Conservation (phyloP, 1,139 yeast species). For the Sugiyamaella castrensis region DNA sequence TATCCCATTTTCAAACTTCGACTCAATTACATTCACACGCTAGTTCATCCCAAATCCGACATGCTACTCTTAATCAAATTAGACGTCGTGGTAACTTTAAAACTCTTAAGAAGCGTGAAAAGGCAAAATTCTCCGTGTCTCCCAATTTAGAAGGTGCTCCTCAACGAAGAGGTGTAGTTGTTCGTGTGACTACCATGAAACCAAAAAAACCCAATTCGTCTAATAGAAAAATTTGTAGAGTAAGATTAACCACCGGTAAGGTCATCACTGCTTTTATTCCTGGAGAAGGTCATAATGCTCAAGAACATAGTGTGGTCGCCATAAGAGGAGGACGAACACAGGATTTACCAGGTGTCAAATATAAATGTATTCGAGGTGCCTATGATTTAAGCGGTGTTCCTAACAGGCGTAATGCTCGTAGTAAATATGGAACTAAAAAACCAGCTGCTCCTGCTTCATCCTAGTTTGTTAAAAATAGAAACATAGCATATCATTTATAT, state of each 20-base stretch:
- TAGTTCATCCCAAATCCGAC: constrained; percentile 15
- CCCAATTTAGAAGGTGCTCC: constrained; percentile 85
- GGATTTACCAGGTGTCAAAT: constrained; percentile 97
- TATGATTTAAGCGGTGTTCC: constrained; percentile 95
- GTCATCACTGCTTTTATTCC: constrained; percentile 92
- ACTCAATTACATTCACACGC: constrained; percentile 7
- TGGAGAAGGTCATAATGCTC: constrained; percentile 98
- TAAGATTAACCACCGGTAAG: constrained; percentile 85
- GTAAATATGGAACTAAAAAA: constrained; percentile 91
- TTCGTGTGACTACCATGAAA: constrained; percentile 88
- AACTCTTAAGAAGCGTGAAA: constrained; percentile 35
- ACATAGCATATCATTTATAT: background rate
- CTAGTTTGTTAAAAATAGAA: background rate
- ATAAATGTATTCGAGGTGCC: constrained; percentile 90
- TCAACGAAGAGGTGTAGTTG: constrained; percentile 88
- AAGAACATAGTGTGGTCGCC: constrained; percentile 93
- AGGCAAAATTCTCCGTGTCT: constrained; percentile 59
- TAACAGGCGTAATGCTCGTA: constrained; percentile 82
- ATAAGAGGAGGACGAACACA: constrained; percentile 98
- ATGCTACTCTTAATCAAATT: constrained; percentile 33
- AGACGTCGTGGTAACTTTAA: constrained; percentile 35
- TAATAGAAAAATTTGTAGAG: constrained; percentile 94
- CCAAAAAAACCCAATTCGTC: constrained; percentile 99
- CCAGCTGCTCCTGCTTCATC: constrained; percentile 46
- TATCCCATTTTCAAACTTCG: background rate